A percentile compares a stretch with the other conserved stretches of the same genome.
These are phyloP conservation scores for Entomortierella chlamydospora DNA, from an alignment of 192 early-diverging fungal genomes.

Conservation along the genomic window DNA sequence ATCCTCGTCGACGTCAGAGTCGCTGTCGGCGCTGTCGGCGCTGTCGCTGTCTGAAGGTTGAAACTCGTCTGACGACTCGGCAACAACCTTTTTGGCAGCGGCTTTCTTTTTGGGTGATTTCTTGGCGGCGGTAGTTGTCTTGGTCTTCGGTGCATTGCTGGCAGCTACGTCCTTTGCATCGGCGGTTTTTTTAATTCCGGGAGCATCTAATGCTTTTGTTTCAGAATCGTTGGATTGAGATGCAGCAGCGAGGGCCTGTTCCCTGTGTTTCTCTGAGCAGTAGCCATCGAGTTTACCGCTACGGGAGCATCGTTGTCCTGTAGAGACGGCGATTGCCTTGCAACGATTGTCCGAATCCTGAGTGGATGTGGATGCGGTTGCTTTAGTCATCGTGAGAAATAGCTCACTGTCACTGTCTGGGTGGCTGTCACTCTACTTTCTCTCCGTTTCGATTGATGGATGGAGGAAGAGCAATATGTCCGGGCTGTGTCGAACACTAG, in stretches of 20 bases:
- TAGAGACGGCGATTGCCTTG: constrained; percentile 47
- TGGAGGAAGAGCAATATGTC: too few relatives aligned
- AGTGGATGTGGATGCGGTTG: too few relatives aligned
- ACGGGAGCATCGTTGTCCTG: constrained; percentile 31
- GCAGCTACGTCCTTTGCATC: neutral
- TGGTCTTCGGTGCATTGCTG: constrained; percentile 20
- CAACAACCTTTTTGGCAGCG: constrained; percentile 8
- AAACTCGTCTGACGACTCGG: constrained; percentile 43
- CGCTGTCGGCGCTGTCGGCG: neutral
- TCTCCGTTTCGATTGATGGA: too few relatives aligned
- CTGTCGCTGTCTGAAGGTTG: constrained; percentile 15
- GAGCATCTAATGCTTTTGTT: constrained; percentile 14
- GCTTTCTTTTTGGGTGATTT: constrained; percentile 13
- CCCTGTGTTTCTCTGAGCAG: constrained; percentile 46
- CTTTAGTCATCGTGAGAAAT: too few relatives aligned
- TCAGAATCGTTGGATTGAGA: constrained; percentile 22
- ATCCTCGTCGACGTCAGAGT: constrained; percentile 7
- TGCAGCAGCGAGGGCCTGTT: constrained; percentile 9
- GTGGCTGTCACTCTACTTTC: too few relatives aligned
- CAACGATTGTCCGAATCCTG: constrained; percentile 6
- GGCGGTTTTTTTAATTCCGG: constrained; percentile 27
- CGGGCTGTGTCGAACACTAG: too few relatives aligned
- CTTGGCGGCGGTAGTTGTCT: constrained; percentile 3
- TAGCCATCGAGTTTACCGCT: constrained; percentile 48
- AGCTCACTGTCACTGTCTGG: too few relatives aligned